Base-by-base conservation (phyloP, 169 alveolate genomes). In the Plasmodium malariae region DNA sequence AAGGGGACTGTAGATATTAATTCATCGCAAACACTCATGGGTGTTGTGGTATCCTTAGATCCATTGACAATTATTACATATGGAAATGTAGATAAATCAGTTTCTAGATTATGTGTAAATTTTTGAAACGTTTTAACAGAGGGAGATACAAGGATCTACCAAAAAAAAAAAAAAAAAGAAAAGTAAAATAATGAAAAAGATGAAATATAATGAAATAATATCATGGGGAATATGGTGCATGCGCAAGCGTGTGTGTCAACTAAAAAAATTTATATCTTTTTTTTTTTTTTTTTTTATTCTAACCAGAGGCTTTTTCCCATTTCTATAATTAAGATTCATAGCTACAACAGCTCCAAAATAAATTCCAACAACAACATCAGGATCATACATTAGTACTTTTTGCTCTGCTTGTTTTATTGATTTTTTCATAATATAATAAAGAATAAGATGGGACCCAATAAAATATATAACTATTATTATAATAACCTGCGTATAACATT, bases 341-440 rank as follows among this genome's bases (percentile, higher is more conserved):
- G 90, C 90, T 3, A 80, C 83, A 36, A 80, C 90, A 51, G 90
- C 90, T 60, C 90, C 90, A 55, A 80, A 80, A 71, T 80, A 80
- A 9, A 63, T 67, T 57, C 90, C 90, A 60, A 80, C 83, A 45
- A 80, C 76, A 55, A 80, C 83, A 54, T 80, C 90, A 1, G 90
- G 90, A 62, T 80, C 51, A 14, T 80, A 67, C 40, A 80, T 37
- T 48, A 67, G 48, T 28, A 80, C 70, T 59, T 68, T 80, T 32
- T 80, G 90, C 32, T 80, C 90, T 43, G 90, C 90, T 80, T 80
- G 90, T 71, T 67, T 80, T 49, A 80, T 80, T 17, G 90, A 80
- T 45, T 80, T 80, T 28, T 80, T 80, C 90, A 67, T 80, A 32
- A 80, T 80, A 70, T 80, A 80, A 45, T 80, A 80, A 0, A 80